Evolutionary conservation across 257 asterid genomes (phyloP).

Genomic region (Solanum chiquidenum): DNA sequence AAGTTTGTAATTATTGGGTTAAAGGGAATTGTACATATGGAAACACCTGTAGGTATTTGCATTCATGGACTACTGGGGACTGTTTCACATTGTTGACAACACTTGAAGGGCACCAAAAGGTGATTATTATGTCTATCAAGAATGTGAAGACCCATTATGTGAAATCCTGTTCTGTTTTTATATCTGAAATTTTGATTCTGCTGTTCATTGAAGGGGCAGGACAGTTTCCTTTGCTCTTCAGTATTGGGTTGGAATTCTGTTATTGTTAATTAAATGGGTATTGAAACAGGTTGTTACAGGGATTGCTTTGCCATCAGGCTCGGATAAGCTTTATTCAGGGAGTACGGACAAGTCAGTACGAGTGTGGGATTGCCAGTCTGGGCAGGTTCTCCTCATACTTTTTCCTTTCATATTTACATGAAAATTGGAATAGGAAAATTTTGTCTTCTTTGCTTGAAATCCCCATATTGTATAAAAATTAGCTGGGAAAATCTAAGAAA

Average conservation of each 20-base stretch:
- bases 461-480: not conserved
- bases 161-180: not conserved
- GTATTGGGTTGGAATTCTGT: not conserved
- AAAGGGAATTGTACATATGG: constrained; percentile 72
- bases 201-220: not conserved
- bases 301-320: constrained; percentile 73
- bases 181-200: not conserved
- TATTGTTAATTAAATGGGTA: not conserved
- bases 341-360: constrained; percentile 85
- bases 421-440: not conserved
- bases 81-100: constrained; percentile 57
- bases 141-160: not conserved
- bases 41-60: constrained; percentile 70
- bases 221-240: not conserved
- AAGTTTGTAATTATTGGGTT: constrained; percentile 55
- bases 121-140: constrained; percentile 1
- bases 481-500: not conserved
- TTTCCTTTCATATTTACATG: not conserved
- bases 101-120: constrained; percentile 94
- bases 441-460: not conserved
- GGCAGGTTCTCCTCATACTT: constrained; percentile 47
- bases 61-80: constrained; percentile 78
- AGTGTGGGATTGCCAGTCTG: constrained; percentile 98
- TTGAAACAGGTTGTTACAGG: constrained; percentile 77
- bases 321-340: constrained; percentile 90